Conservation (phyloP, 2,329 filamentous ascomycete genomes). For the Aspergillus pseudonomiae region DNA sequence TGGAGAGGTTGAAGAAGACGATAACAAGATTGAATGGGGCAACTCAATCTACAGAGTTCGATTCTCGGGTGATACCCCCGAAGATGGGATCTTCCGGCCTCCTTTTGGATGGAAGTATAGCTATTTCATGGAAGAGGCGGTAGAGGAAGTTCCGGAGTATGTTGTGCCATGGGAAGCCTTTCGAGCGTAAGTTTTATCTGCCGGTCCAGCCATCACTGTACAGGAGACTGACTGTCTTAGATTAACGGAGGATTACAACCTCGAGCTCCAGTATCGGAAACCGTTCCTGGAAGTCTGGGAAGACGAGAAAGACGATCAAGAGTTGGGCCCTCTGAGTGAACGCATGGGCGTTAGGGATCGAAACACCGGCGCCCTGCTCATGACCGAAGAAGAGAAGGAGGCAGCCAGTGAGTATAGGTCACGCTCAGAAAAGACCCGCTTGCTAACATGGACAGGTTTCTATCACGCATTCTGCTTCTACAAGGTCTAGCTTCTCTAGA, state of each 20-base stretch:
- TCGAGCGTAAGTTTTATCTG: constrained; percentile 61
- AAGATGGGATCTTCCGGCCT: constrained; percentile 88
- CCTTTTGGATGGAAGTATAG: constrained; percentile 98
- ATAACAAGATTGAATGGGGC: constrained; percentile 77
- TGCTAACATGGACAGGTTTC: constrained; percentile 56
- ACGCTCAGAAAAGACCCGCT: background rate
- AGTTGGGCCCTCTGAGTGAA: constrained; percentile 82
- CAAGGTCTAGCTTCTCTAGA: constrained; percentile 65
- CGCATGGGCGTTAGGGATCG: constrained; percentile 90
- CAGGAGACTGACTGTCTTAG: constrained; percentile 29
- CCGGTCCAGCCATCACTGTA: background rate
- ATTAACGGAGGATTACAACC: constrained; percentile 92
- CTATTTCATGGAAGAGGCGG: constrained; percentile 93
- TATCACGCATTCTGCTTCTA: constrained; percentile 97
- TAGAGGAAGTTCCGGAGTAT: constrained; percentile 95
- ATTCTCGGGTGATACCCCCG: constrained; percentile 80
- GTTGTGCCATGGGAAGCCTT: constrained; percentile 99
- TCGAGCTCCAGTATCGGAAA: constrained; percentile 93
- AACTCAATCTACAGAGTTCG: constrained; percentile 90
- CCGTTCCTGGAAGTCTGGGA: constrained; percentile 90
- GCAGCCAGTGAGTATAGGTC: constrained; percentile 63
- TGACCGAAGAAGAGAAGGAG: constrained; percentile 87
- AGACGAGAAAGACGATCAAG: constrained; percentile 81
- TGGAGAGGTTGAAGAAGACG: constrained; percentile 63
- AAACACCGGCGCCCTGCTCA: constrained; percentile 65